Conservation (phyloP, 2,329 filamentous ascomycete species). For the Pyrenophora tritici-repentis region DNA sequence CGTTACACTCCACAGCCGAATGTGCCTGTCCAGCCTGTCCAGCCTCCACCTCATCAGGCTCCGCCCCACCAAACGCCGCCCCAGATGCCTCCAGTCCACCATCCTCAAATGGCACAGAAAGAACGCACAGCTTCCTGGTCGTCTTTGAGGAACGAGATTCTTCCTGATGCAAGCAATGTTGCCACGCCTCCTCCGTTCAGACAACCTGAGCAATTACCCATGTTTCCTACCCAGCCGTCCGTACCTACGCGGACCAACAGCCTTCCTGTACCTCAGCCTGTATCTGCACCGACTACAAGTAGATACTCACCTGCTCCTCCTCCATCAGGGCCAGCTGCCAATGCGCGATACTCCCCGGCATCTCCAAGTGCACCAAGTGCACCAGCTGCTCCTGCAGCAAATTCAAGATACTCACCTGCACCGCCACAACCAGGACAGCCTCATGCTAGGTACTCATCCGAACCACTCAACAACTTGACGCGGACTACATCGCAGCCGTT, state of each 20-base stretch:
- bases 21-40: conserved; percentile 32
- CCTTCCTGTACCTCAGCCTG: conserved; percentile 38
- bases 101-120: conserved; percentile 34
- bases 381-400: conserved; percentile 39
- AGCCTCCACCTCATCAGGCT: conserved; percentile 29
- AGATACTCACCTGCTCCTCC: conserved; percentile 42
- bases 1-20: conserved; percentile 47
- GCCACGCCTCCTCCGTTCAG: conserved; percentile 38
- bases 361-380: conserved; percentile 26
- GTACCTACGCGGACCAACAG: conserved; percentile 39
- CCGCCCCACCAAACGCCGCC: conserved; percentile 25
- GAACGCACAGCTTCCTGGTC: conserved; percentile 45
- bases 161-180: conserved; percentile 32
- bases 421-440: conserved; percentile 42
- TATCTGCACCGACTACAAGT: conserved; percentile 30
- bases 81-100: conserved; percentile 10
- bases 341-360: conserved; percentile 45
- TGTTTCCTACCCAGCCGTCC: conserved; percentile 43
- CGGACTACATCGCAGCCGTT: conserved; percentile 57
- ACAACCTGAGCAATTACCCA: conserved; percentile 50
- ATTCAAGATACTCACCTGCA: conserved; percentile 50
- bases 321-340: conserved; percentile 35
- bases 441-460: conserved; percentile 47
- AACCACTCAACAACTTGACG: conserved; percentile 38
- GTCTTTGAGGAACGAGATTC: conserved; percentile 42